Evolutionary conservation across 169 alveolate genomes (phyloP), one percentile per base, ranked within the genome.

Genomic region (Babesia gibsoni): DNA sequence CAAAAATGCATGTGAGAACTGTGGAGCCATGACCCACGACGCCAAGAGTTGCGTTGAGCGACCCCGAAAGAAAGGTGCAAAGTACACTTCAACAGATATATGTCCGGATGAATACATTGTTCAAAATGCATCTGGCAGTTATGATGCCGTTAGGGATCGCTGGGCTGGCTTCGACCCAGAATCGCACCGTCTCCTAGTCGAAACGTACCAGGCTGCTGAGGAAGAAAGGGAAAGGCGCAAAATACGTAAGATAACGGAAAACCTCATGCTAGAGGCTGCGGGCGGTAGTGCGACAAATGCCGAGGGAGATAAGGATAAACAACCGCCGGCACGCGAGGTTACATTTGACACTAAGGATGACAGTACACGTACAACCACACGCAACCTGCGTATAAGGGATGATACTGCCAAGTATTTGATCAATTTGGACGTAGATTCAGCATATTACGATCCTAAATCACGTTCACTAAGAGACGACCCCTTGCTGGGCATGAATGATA

Each of bases 11-110:
- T 97, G 99, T 54, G 94, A 92, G 50, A 98, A 98, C 87, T 98
- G 99, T 90, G 99, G 99, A 10, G 97, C 99, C 7, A 84, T 91
- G 73, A 95, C 99, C 33, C 99, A 98, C 82, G 90, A 91, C 66
- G 95, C 91, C 65, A 96, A 95, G 88, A 96, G 91, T 61, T 98
- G 99, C 72, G 86, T 93, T 48, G 99, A 97, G 67, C 90, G 99
- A 33, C 99, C 99, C 27, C 82, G 99, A 61, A 93, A 94, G 84
- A 82, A 90, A 61, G 98, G 98, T n/a, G 98, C 99, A 6, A 95
- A 96, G 84, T 94, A 73, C 81, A 89, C 95, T n/a, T 91, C 91
- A 33, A 77, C 84, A 52, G 90, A 95, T 78, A 84, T 96, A 39
- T 91, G 93, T 49, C 90, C 94, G 12, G 99, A 97, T 72, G 99